Percentiles rank a stretch among this genome's conserved stretches.
Evolutionary conservation across 78 protist species (phyloP).

Genomic region (Dictyostelium brefeldianum): DNA sequence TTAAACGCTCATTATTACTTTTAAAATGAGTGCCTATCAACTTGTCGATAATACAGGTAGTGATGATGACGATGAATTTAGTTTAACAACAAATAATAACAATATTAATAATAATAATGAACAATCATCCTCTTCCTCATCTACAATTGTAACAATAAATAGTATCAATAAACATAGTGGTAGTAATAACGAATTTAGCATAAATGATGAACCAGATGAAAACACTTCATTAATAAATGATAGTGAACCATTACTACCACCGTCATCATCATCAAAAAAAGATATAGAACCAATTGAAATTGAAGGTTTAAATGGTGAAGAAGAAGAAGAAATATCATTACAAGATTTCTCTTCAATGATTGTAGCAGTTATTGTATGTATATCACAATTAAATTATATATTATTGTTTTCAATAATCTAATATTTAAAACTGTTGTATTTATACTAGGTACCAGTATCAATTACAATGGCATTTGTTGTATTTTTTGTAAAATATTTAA

Average conservation of each 20-base stretch:
- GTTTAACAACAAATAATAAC: no score
- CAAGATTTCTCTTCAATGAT: conserved; percentile 74
- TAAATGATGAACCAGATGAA: conserved; percentile 7
- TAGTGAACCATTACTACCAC: neutral
- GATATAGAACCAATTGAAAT: neutral
- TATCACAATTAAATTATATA: conserved; percentile 7
- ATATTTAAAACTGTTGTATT: neutral
- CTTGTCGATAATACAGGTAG: no score
- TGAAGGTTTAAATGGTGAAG: conserved; percentile 33
- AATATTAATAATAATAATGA: no score
- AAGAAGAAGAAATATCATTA: conserved; percentile 50
- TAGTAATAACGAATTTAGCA: neutral
- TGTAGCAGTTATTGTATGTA: conserved; percentile 42
- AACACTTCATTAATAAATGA: neutral
- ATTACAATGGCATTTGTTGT: neutral
- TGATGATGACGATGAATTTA: no score
- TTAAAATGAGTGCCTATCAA: no score
- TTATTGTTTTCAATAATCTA: neutral
- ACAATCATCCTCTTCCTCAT: no score
- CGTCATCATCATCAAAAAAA: neutral
- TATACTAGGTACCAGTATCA: neutral
- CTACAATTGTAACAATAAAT: no score
- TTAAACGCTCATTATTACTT: no score
- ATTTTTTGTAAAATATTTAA: conserved; percentile 20
- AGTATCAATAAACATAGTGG: no score